Evolutionary conservation across 345 rosid genomes (phyloP).

Genomic region (Pistacia atlantica): DNA sequence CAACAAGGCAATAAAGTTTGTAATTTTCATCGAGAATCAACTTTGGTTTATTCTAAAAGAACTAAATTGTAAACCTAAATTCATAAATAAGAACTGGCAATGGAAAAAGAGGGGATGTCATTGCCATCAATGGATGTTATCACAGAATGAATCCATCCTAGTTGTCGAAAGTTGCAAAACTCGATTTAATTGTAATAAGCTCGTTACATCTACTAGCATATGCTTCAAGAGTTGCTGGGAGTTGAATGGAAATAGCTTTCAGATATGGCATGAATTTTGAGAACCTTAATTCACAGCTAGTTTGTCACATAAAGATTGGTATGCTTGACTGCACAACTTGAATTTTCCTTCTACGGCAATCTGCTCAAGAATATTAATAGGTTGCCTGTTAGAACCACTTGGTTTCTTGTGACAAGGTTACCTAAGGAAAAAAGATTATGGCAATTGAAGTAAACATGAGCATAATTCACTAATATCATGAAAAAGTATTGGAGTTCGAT

Average conservation of each 20-base stretch:
- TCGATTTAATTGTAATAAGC: neutral
- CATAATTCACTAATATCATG: neutral
- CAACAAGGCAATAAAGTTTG: neutral
- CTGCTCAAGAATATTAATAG: conserved; percentile 32
- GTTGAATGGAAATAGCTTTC: neutral
- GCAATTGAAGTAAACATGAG: neutral
- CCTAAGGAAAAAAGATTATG: neutral
- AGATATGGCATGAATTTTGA: neutral
- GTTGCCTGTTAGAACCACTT: neutral
- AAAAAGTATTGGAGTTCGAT: too few relatives aligned
- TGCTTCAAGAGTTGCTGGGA: neutral
- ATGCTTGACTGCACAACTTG: conserved; percentile 82
- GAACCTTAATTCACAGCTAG: conserved; percentile 47
- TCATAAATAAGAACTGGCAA: neutral
- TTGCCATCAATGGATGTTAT: conserved; percentile 6
- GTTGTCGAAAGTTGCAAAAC: neutral
- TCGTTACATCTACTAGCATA: conserved; percentile 2
- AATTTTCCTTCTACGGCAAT: conserved; percentile 78
- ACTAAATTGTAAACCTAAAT: neutral
- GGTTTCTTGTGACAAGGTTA: neutral
- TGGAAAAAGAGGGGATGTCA: neutral
- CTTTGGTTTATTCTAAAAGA: neutral
- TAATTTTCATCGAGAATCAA: neutral
- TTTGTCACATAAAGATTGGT: conserved; percentile 70
- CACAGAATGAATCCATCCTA: too few relatives aligned